phyloP scores from a whole-genome alignment of 257 asterid genomes.

The Solanum arcanum region DNA sequence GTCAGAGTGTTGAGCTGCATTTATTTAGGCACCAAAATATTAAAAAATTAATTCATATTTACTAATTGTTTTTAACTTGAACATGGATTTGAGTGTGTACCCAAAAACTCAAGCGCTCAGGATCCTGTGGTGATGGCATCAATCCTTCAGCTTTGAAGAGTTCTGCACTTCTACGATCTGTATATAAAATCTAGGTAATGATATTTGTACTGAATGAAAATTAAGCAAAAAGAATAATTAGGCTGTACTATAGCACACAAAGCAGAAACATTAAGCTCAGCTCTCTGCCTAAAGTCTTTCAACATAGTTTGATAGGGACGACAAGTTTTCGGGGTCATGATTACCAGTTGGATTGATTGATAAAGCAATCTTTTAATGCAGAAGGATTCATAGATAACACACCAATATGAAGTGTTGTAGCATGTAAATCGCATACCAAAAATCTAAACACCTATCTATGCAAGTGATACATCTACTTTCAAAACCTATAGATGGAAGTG shows the following conservation, averaged over 20 bases:
- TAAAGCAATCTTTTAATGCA: neutral
- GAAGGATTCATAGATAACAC: neutral
- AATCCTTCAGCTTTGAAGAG: constrained; percentile 80
- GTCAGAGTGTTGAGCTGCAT: constrained; percentile 79
- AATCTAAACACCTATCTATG: neutral
- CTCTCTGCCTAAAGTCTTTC: neutral
- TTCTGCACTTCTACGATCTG: constrained; percentile 86
- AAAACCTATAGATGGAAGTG: neutral
- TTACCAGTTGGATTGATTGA: neutral
- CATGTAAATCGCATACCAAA: neutral
- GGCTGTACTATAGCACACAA: neutral
- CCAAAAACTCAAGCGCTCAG: constrained; percentile 95
- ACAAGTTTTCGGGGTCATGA: neutral
- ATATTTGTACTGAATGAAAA: neutral
- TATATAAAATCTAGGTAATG: neutral
- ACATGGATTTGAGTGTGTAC: constrained; percentile 26
- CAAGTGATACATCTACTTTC: neutral
- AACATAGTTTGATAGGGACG: neutral
- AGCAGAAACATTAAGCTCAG: neutral
- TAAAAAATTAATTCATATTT: neutral
- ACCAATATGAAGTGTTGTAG: neutral
- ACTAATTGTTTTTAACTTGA: neutral
- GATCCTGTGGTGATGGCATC: constrained; percentile 73
- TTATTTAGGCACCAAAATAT: neutral
- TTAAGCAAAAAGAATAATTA: neutral